phyloP scores from a whole-genome alignment of 148 eudicot genomes.

The Bassia scoparia region DNA sequence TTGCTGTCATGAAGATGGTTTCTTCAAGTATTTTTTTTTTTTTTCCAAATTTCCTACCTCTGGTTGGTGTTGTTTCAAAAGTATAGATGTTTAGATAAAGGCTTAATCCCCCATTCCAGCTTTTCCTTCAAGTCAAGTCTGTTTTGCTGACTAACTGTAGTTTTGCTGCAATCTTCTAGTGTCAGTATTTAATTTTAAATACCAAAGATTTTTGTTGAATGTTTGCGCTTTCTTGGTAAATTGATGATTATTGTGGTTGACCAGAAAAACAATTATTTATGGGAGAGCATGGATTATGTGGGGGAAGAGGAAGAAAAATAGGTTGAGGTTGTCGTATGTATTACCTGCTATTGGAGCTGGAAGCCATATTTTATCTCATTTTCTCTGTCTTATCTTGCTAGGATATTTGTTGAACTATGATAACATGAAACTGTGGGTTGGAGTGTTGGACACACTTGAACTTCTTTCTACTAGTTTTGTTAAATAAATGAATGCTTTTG shows the following conservation, averaged over 20 bases:
- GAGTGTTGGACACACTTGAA: too few relatives aligned
- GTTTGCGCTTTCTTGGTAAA: not conserved
- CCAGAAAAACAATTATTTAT: not conserved
- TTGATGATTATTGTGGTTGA: not conserved
- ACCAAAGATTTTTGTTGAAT: not conserved
- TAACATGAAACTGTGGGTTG: not conserved
- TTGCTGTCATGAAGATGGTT: not conserved
- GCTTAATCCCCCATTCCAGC: not conserved
- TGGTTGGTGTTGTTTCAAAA: not conserved
- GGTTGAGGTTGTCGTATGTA: not conserved
- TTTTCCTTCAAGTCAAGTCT: conserved; percentile 1
- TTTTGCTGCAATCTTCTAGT: not conserved
- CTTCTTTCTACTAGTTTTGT: not conserved
- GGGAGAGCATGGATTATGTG: not conserved
- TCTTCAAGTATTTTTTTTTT: not conserved
- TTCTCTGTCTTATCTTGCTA: not conserved
- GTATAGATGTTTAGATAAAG: not conserved
- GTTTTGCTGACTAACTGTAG: not conserved
- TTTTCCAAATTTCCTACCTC: not conserved
- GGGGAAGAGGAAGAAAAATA: not conserved
- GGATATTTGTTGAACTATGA: not conserved
- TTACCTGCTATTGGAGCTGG: not conserved
- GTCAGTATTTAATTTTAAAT: not conserved
- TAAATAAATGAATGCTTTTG: not conserved
- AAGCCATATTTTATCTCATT: not conserved